Conservation (phyloP, 176 grass and related monocot genomes). For the Saccharum spontaneum region DNA sequence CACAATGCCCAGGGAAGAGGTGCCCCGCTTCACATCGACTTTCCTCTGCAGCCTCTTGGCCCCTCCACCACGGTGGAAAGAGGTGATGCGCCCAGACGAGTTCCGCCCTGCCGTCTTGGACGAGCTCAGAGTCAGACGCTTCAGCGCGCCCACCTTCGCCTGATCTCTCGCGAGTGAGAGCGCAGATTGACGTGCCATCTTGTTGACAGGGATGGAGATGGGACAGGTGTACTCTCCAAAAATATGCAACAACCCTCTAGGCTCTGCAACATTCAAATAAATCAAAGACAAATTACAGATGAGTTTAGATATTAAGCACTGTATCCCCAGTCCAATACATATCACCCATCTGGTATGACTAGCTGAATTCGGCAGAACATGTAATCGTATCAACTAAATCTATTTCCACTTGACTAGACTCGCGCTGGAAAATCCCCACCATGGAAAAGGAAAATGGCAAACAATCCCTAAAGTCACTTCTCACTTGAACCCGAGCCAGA, state of each 20-base stretch:
- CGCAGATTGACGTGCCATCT: neutral
- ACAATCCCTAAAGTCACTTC: neutral
- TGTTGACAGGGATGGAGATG: neutral
- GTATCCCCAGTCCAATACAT: neutral
- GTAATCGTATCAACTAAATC: neutral
- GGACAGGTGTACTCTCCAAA: neutral
- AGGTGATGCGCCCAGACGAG: neutral
- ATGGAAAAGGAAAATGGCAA: neutral
- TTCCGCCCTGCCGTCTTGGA: neutral
- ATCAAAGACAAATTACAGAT: neutral
- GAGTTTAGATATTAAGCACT: neutral
- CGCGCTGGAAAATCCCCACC: neutral
- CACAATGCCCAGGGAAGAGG: neutral
- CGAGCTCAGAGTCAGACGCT: neutral
- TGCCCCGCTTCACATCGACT: neutral
- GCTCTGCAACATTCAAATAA: neutral
- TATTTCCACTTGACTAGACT: neutral
- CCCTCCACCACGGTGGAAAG: neutral
- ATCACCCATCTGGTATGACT: neutral
- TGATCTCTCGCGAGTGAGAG: neutral
- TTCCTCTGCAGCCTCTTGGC: slow-evolving; percentile 16
- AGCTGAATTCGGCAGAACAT: neutral
- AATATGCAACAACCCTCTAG: neutral
- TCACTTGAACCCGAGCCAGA: neutral
- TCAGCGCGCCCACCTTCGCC: neutral